Evolutionary conservation across 352 stramenopile species (phyloP).

Genomic region (Phytophthora crassamura): DNA sequence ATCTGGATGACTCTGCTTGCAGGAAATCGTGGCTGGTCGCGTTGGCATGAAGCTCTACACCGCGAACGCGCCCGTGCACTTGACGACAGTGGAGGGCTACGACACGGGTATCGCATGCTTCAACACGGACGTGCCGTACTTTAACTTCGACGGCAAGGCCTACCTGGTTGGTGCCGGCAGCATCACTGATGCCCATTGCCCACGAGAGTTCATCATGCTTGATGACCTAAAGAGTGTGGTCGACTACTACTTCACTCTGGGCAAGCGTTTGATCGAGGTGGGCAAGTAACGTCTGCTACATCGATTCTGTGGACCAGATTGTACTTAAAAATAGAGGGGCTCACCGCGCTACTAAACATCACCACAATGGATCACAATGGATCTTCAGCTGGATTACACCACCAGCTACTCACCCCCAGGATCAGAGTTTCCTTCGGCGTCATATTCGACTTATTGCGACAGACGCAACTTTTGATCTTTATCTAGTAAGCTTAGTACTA

Average conservation of each 20-base stretch:
- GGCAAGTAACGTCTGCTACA: constrained; percentile 36
- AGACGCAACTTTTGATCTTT: not conserved
- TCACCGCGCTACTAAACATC: too few relatives aligned
- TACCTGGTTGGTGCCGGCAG: constrained; percentile 79
- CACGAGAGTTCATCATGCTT: constrained; percentile 77
- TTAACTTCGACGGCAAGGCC: constrained; percentile 81
- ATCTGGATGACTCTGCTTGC: not conserved
- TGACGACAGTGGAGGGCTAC: constrained; percentile 87
- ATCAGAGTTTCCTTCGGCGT: not conserved
- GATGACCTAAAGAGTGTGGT: constrained; percentile 65
- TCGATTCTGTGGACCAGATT: too few relatives aligned
- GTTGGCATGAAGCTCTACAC: constrained; percentile 85
- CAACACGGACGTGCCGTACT: constrained; percentile 92
- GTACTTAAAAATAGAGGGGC: too few relatives aligned
- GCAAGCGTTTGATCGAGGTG: constrained; percentile 67
- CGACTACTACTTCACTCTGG: constrained; percentile 75
- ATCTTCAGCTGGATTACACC: not conserved
- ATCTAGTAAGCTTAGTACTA: too few relatives aligned
- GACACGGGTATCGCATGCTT: constrained; percentile 85
- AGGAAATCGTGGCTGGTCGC: constrained; percentile 67
- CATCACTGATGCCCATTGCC: constrained; percentile 80
- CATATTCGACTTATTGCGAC: not conserved
- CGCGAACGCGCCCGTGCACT: constrained; percentile 79
- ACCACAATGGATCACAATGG: not conserved
- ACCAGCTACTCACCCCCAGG: not conserved